Evolutionary conservation across 2,329 filamentous ascomycete species (phyloP).

Genomic region (Calonectria pteridis): DNA sequence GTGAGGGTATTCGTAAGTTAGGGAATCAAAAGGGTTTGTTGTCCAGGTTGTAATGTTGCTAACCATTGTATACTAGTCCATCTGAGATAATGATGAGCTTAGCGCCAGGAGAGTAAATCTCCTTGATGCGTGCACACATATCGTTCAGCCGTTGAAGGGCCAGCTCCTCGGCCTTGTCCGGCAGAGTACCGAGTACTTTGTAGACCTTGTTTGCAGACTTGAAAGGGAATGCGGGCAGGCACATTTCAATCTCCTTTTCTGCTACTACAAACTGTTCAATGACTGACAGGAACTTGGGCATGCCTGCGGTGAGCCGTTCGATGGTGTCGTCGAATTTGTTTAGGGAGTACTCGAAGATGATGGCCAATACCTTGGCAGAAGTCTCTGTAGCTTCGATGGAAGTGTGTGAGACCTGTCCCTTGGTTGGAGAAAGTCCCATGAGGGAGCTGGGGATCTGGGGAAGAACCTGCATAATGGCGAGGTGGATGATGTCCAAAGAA

Average conservation of each 20-base stretch:
- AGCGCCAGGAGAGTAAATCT: slow-evolving; percentile 45
- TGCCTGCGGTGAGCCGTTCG: slow-evolving; percentile 29
- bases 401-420: neutral
- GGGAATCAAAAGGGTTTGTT: neutral
- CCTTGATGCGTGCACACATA: slow-evolving; percentile 42
- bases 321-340: slow-evolving; percentile 43
- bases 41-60: slow-evolving; percentile 20
- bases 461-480: neutral
- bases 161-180: slow-evolving; percentile 49
- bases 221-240: slow-evolving; percentile 49
- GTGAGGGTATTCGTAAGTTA: neutral
- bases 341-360: slow-evolving; percentile 43
- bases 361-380: slow-evolving; percentile 36
- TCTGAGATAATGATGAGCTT: slow-evolving; percentile 61
- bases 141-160: slow-evolving; percentile 42
- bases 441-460: neutral
- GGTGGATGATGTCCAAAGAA: neutral
- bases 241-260: slow-evolving; percentile 35
- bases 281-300: slow-evolving; percentile 37
- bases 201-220: slow-evolving; percentile 50
- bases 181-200: slow-evolving; percentile 47
- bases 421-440: neutral
- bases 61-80: slow-evolving; percentile 66
- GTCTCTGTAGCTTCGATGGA: neutral
- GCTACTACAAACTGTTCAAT: slow-evolving; percentile 40